phyloP scores from a whole-genome alignment of 202 grass and related monocot species.

The Panicum virgatum region DNA sequence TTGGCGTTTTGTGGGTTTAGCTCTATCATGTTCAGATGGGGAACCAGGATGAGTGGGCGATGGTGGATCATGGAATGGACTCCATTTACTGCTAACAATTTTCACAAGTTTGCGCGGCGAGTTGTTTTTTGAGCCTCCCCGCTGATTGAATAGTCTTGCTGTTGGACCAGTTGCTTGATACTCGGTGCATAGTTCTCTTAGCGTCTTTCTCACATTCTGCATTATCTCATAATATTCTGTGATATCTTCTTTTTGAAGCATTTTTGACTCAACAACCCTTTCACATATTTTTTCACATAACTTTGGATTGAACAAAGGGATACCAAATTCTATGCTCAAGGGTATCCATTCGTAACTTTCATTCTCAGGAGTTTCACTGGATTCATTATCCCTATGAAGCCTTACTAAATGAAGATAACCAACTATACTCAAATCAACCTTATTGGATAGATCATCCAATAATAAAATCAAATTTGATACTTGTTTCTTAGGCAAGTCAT shows the following conservation, averaged over 20 bases:
- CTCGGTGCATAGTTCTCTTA: conserved; percentile 76
- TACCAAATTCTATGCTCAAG: conserved; percentile 81
- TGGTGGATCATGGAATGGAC: conserved; percentile 55
- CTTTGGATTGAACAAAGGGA: conserved; percentile 87
- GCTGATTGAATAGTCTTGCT: conserved; percentile 72
- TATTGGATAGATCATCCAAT: conserved; percentile 62
- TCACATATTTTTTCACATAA: conserved; percentile 84
- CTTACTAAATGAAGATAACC: conserved; percentile 84
- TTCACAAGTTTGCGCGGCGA: conserved; percentile 58
- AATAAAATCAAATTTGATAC: conserved; percentile 53
- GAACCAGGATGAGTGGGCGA: conserved; percentile 43
- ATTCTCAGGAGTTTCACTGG: conserved; percentile 20
- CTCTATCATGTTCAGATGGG: conserved; percentile 43
- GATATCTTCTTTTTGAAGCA: conserved; percentile 74
- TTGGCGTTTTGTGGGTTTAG: conserved; percentile 62
- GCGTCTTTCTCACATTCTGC: conserved; percentile 73
- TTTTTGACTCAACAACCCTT: conserved; percentile 58
- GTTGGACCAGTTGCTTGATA: conserved; percentile 87
- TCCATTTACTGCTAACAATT: conserved; percentile 82
- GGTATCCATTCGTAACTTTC: conserved; percentile 78
- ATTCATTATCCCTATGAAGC: conserved; percentile 60
- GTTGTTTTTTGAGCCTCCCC: conserved; percentile 53
- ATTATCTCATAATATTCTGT: conserved; percentile 76
- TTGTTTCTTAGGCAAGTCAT: conserved; percentile 53
- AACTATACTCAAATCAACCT: conserved; percentile 61